Evolutionary conservation across 2,329 filamentous ascomycete species (phyloP).

Genomic region (Myriosclerotinia scirpicola): DNA sequence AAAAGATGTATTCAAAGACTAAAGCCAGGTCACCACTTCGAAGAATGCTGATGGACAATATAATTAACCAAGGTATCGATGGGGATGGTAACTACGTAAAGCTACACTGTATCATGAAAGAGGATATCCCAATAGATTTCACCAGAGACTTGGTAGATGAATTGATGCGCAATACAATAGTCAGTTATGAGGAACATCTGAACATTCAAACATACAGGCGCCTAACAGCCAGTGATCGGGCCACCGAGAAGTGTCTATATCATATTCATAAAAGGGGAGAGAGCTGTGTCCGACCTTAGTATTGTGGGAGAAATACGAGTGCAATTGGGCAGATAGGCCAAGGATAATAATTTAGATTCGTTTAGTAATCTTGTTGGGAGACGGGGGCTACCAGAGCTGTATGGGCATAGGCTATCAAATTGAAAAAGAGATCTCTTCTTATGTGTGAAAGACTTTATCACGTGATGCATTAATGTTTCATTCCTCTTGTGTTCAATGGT

Average conservation of each 20-base stretch:
- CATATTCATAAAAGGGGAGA: background rate
- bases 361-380: no score
- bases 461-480: no score
- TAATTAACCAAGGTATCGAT: background rate
- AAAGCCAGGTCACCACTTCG: background rate
- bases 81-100: background rate
- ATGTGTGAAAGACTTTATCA: no score
- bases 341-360: no score
- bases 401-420: no score
- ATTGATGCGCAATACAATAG: background rate
- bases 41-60: background rate
- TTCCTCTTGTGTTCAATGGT: no score
- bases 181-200: fast-evolving
- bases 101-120: background rate
- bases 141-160: background rate
- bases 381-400: no score
- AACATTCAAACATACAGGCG: no score
- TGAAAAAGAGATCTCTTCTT: no score
- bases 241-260: background rate
- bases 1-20: background rate
- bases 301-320: background rate
- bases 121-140: background rate
- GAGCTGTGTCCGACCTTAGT: background rate
- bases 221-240: fast-evolving
- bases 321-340: no score